Evolutionary conservation across 257 asterid species (phyloP).

Genomic region (Agastache rugosa): DNA sequence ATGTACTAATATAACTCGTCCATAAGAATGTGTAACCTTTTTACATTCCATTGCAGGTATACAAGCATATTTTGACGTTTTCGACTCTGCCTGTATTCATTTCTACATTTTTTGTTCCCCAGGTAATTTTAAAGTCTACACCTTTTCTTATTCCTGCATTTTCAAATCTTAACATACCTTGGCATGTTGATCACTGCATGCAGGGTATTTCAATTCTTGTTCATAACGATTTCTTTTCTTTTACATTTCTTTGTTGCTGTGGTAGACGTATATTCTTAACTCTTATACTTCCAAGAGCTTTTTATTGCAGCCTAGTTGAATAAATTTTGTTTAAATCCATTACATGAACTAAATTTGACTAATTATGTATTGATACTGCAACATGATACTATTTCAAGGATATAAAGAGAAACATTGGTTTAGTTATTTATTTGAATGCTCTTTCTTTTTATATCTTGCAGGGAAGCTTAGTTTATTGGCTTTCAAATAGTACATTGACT

Average conservation of each 20-base stretch:
- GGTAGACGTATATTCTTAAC: neutral
- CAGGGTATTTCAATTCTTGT: constrained; percentile 3
- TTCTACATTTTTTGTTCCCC: constrained; percentile 68
- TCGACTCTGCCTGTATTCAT: constrained; percentile 69
- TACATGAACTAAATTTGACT: constrained; percentile 1
- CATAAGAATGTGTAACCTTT: constrained; percentile 29
- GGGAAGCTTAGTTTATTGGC: constrained; percentile 91
- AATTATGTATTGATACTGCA: constrained; percentile 13
- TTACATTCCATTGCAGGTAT: constrained; percentile 52
- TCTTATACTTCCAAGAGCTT: constrained; percentile 23
- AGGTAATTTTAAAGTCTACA: constrained; percentile 53
- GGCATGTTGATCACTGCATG: constrained; percentile 32
- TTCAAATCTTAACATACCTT: constrained; percentile 18
- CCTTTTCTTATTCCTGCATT: constrained; percentile 21
- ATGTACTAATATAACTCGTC: neutral
- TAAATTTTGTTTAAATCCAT: neutral
- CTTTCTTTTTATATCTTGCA: constrained; percentile 50
- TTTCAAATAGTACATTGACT: constrained; percentile 73
- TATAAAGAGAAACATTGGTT: constrained; percentile 5
- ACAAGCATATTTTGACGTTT: constrained; percentile 65
- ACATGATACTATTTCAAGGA: constrained; percentile 11
- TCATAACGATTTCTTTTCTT: neutral
- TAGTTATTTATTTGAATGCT: constrained; percentile 16
- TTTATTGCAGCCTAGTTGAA: constrained; percentile 2
- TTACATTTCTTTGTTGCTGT: constrained; percentile 11